These are phyloP conservation scores for Termitomyces eurrhizus DNA, from an alignment of 768 basidiomycete species.

Conservation along the genomic window DNA sequence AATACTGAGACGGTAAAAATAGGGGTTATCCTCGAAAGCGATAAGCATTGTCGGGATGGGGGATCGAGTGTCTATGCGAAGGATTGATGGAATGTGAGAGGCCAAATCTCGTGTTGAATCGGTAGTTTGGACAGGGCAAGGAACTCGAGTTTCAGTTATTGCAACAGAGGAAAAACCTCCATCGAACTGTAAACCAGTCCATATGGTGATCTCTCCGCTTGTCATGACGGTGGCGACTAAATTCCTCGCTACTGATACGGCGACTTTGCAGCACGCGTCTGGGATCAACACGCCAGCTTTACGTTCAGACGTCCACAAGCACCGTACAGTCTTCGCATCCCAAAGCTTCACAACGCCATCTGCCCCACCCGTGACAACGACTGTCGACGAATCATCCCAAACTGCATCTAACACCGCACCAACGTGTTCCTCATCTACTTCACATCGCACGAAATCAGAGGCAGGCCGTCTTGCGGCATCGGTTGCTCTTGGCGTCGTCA, in stretches of 20 bases:
- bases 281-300: slow-evolving; percentile 29
- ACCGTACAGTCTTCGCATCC: slow-evolving; percentile 51
- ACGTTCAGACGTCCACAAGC: slow-evolving; percentile 59
- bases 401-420: slow-evolving; percentile 52
- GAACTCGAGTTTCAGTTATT: slow-evolving; percentile 29
- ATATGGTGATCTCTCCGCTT: slow-evolving; percentile 57
- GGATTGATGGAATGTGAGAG: slow-evolving; percentile 10
- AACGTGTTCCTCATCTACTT: slow-evolving; percentile 58
- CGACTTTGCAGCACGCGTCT: slow-evolving; percentile 51
- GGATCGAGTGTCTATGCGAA: slow-evolving; percentile 26
- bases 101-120: slow-evolving; percentile 12
- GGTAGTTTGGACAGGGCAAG: slow-evolving; percentile 26
- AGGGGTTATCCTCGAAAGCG: slow-evolving; percentile 44
- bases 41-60: slow-evolving; percentile 39
- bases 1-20: slow-evolving; percentile 50
- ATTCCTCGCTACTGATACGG: slow-evolving; percentile 37
- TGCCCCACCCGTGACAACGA: slow-evolving; percentile 48
- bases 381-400: slow-evolving; percentile 37
- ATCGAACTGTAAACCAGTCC: slow-evolving; percentile 34
- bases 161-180: slow-evolving; percentile 15
- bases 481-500: slow-evolving; percentile 55
- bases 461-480: slow-evolving; percentile 42
- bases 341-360: slow-evolving; percentile 76
- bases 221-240: slow-evolving; percentile 46
- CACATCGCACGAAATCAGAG: slow-evolving; percentile 45